Conservation (phyloP, 2,329 filamentous ascomycete species). For the Talaromyces piceae region DNA sequence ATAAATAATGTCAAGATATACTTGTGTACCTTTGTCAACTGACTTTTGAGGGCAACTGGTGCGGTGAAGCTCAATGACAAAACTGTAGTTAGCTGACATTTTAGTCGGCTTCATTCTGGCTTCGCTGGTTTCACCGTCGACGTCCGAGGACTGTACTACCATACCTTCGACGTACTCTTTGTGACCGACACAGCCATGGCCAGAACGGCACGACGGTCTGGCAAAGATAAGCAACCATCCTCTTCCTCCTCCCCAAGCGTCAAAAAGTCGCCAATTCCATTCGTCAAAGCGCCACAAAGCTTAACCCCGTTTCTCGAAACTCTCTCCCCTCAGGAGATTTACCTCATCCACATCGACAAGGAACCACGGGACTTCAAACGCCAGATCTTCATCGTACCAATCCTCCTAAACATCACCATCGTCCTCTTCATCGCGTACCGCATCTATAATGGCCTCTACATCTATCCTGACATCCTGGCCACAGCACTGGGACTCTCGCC, state of each 20-base stretch:
- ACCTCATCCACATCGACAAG: slow-evolving; percentile 75
- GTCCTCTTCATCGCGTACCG: slow-evolving; percentile 59
- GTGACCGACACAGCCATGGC: slow-evolving; percentile 20
- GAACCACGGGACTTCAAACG: slow-evolving; percentile 65
- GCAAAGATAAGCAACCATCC: slow-evolving; percentile 22
- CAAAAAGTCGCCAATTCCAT: slow-evolving; percentile 52
- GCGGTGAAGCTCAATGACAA: background rate
- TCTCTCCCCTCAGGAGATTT: slow-evolving; percentile 64
- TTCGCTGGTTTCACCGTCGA: too few species aligned
- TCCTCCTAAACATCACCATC: slow-evolving; percentile 66
- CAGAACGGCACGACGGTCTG: slow-evolving; percentile 26
- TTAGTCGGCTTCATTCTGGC: background rate
- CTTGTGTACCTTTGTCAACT: background rate
- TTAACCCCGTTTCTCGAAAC: slow-evolving; percentile 59
- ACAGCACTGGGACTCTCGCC: slow-evolving; percentile 60
- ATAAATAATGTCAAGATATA: background rate
- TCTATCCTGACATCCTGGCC: slow-evolving; percentile 62
- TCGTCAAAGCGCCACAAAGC: slow-evolving; percentile 56
- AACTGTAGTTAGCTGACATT: background rate
- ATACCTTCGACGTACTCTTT: background rate
- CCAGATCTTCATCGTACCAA: slow-evolving; percentile 73
- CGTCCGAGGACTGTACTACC: background rate
- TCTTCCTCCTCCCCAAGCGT: slow-evolving; percentile 4
- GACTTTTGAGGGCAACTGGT: background rate
- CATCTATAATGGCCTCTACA: slow-evolving; percentile 59